phyloP scores from a whole-genome alignment of 768 basidiomycete genomes.

The Tylopilus felleus region DNA sequence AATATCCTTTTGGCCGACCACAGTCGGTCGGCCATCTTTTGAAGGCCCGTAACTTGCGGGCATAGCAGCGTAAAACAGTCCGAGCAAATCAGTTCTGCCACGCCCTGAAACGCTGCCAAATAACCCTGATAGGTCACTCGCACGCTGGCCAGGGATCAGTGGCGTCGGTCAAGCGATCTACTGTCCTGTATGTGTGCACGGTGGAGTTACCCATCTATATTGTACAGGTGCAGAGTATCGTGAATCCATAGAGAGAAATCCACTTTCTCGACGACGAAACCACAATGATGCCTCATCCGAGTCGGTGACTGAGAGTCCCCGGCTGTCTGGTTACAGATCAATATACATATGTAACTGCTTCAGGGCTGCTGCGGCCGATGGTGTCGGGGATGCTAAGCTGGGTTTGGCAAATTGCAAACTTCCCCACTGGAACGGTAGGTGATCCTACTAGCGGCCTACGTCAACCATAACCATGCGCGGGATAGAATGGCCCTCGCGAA shows the following conservation, averaged over 20 bases:
- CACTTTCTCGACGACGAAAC: background rate
- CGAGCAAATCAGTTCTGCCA: background rate
- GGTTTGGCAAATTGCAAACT: conserved; percentile 4
- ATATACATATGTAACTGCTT: conserved; percentile 6
- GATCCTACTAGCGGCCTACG: background rate
- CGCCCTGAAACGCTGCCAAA: background rate
- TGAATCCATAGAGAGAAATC: background rate
- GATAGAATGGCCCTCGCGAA: background rate
- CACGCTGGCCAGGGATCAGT: conserved; percentile 9
- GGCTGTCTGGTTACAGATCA: background rate
- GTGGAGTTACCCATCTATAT: background rate
- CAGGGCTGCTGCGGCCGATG: conserved; percentile 17
- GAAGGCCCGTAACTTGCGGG: conserved; percentile 1
- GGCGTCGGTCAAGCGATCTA: conserved; percentile 10
- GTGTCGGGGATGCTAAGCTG: conserved; percentile 9
- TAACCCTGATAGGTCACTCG: background rate
- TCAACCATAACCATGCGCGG: background rate
- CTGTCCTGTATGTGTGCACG: background rate
- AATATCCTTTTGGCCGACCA: background rate
- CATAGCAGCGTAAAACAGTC: background rate
- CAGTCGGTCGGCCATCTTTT: background rate
- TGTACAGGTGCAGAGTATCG: background rate
- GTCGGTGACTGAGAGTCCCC: conserved; percentile 4
- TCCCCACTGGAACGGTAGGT: background rate
- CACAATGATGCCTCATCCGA: background rate